Percentiles rank a stretch among this genome's conserved stretches.
phyloP scores from a whole-genome alignment of 176 grass and related monocot genomes.

The Triticum monococcum region DNA sequence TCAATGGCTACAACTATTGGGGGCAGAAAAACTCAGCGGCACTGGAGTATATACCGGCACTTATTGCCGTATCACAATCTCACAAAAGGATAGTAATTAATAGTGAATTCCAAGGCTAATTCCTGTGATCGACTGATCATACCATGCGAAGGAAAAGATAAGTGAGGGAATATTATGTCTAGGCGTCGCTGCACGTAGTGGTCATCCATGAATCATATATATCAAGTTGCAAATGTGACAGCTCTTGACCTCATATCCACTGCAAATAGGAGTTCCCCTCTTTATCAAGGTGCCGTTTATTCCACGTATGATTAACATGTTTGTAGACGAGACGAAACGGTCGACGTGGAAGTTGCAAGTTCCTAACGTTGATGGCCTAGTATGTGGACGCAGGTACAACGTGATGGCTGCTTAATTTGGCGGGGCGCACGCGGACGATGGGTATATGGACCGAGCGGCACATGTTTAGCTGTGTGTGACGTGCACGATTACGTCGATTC shows the following conservation, averaged over 20 bases:
- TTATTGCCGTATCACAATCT: not conserved
- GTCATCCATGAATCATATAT: not conserved
- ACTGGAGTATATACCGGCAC: not conserved
- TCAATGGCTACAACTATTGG: constrained; percentile 18
- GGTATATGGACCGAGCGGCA: not conserved
- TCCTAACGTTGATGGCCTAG: not conserved
- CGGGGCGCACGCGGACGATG: not conserved
- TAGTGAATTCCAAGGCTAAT: not conserved
- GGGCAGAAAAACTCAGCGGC: not conserved
- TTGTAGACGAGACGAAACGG: not conserved
- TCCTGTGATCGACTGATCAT: not conserved
- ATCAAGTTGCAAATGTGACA: not conserved
- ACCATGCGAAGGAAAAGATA: not conserved
- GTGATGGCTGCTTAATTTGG: not conserved
- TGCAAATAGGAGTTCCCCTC: not conserved
- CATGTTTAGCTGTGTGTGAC: not conserved
- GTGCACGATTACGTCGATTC: not conserved
- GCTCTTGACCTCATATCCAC: not conserved
- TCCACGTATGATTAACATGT: not conserved
- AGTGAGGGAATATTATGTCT: not conserved
- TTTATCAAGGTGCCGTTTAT: not conserved
- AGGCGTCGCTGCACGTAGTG: not conserved
- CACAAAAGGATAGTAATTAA: not conserved
- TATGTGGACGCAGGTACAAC: not conserved
- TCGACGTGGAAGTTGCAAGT: not conserved